Conservation (phyloP, 441 rosid genomes). For the Theobroma grandiflorum region DNA sequence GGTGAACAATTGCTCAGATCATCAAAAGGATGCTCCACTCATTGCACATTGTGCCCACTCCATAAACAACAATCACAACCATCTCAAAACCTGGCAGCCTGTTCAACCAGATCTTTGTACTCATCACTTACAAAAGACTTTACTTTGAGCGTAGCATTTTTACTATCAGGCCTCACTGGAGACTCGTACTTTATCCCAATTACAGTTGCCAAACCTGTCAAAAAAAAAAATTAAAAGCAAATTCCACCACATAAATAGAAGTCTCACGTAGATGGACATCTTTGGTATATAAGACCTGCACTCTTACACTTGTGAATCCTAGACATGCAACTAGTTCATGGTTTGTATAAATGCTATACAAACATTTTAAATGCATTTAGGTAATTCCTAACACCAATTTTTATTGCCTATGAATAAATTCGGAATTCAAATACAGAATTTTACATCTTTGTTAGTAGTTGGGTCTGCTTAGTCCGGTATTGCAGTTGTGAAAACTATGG, state of each 20-base stretch:
- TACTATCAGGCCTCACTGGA: slow-evolving; percentile 49
- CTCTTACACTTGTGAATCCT: too few relatives aligned
- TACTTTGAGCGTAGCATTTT: slow-evolving; percentile 57
- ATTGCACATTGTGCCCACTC: background rate
- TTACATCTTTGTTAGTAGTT: too few relatives aligned
- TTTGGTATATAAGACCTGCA: too few relatives aligned
- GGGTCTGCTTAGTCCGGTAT: too few relatives aligned
- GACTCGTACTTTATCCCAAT: slow-evolving; percentile 80
- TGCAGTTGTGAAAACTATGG: too few relatives aligned
- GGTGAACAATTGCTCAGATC: background rate
- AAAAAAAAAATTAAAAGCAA: background rate
- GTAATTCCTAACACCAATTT: too few relatives aligned
- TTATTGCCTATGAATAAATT: too few relatives aligned
- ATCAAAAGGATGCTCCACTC: background rate
- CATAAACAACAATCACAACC: slow-evolving; percentile 5
- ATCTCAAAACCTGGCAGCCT: slow-evolving; percentile 62
- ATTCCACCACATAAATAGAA: background rate
- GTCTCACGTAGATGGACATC: background rate
- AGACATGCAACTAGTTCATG: too few relatives aligned
- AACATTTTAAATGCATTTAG: too few relatives aligned
- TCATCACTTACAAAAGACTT: slow-evolving; percentile 77
- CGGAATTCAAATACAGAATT: too few relatives aligned
- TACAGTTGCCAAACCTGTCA: slow-evolving; percentile 71
- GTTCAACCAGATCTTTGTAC: slow-evolving; percentile 68
- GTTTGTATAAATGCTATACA: too few relatives aligned